phyloP scores from a whole-genome alignment of 495 filamentous ascomycete genomes.

The Penicillium manginii region DNA sequence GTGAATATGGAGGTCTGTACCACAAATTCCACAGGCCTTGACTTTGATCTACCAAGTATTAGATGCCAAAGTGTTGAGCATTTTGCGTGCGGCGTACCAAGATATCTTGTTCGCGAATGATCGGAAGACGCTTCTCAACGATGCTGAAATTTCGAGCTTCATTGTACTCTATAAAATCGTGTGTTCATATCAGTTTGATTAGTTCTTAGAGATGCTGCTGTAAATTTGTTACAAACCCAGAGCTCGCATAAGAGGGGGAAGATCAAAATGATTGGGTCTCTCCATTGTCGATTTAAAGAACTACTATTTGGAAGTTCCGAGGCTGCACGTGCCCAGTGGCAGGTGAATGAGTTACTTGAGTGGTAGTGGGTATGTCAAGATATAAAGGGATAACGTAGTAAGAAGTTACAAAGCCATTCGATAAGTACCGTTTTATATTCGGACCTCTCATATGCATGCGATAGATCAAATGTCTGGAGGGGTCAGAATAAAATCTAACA shows the following conservation, averaged over 20 bases:
- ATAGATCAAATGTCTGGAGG: no score
- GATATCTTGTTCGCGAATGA: conserved; percentile 61
- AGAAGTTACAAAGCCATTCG: no score
- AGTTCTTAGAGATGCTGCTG: not conserved
- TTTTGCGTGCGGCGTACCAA: conserved; percentile 37
- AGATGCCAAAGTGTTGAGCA: not conserved
- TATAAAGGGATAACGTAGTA: no score
- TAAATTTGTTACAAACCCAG: not conserved
- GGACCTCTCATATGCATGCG: no score
- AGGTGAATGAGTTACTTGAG: no score
- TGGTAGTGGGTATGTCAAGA: no score
- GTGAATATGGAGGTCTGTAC: conserved; percentile 69
- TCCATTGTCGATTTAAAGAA: not conserved
- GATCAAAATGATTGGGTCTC: not conserved
- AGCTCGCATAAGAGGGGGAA: not conserved
- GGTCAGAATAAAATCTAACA: no score
- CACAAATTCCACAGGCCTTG: conserved; percentile 72
- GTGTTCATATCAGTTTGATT: not conserved
- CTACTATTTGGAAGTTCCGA: no score
- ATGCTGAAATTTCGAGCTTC: conserved; percentile 47
- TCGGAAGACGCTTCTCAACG: conserved; percentile 63
- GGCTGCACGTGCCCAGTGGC: no score
- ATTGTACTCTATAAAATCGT: not conserved
- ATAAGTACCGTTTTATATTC: no score
- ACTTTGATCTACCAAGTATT: conserved; percentile 43